Conservation (phyloP, 148 eudicot species). For the Camellia lanceoleosa region DNA sequence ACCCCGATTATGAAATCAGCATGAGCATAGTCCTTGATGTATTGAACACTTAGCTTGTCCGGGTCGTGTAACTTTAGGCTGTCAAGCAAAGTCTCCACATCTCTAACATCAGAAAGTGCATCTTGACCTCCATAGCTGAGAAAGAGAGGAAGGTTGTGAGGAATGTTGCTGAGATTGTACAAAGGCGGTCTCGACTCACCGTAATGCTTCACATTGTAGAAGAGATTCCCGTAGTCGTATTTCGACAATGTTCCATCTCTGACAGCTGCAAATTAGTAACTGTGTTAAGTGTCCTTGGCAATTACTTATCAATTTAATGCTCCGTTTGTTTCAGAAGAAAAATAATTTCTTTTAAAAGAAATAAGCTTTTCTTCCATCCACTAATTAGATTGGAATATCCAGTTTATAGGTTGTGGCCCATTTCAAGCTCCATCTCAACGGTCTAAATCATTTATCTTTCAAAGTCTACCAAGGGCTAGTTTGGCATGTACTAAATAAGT, state of each 20-base stretch:
- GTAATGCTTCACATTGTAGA: conserved; percentile 42
- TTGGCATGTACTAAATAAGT: too few species aligned
- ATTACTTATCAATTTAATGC: background rate
- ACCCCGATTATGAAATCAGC: conserved; percentile 67
- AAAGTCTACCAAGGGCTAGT: too few species aligned
- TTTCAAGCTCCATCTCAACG: too few species aligned
- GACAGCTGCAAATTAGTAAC: conserved; percentile 35
- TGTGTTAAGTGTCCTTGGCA: background rate
- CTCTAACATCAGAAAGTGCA: conserved; percentile 47
- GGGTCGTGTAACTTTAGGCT: conserved; percentile 48
- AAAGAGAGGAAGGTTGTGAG: conserved; percentile 47
- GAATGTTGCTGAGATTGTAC: conserved; percentile 55
- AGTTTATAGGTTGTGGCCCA: too few species aligned
- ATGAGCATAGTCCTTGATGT: conserved; percentile 65
- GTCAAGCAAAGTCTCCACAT: conserved; percentile 54
- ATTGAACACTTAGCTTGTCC: conserved; percentile 56
- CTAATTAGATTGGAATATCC: too few species aligned
- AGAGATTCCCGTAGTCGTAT: conserved; percentile 47
- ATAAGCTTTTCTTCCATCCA: too few species aligned
- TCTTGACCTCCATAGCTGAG: conserved; percentile 66
- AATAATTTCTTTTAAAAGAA: too few species aligned
- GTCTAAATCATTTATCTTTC: too few species aligned
- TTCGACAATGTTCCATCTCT: conserved; percentile 48
- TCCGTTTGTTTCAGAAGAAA: too few species aligned
- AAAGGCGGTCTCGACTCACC: conserved; percentile 49